Percentiles rank a stretch among this genome's conserved stretches.
Conservation (phyloP, 1,139 yeast genomes). For the Hansenula anomala region DNA sequence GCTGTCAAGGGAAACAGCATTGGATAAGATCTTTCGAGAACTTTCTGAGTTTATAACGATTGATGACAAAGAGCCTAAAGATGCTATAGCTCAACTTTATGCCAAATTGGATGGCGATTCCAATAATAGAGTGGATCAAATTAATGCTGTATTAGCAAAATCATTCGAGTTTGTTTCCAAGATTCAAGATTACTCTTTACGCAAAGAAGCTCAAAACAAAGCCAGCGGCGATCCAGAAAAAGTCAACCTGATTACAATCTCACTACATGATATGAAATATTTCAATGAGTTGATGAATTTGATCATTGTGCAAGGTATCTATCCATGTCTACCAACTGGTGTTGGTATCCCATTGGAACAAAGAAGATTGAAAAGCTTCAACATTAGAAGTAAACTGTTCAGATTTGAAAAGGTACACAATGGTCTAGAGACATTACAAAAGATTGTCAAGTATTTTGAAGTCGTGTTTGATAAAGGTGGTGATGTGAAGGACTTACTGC, state of each 20-base stretch:
- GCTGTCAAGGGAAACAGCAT: slow-evolving; percentile 27
- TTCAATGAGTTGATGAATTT: slow-evolving; percentile 61
- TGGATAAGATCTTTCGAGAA: slow-evolving; percentile 29
- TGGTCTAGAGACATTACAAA: slow-evolving; percentile 10
- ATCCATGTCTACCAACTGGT: slow-evolving; percentile 51
- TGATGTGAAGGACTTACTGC: slow-evolving; percentile 51
- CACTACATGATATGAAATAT: slow-evolving; percentile 78
- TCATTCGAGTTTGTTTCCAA: slow-evolving; percentile 9
- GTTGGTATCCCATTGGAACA: slow-evolving; percentile 65
- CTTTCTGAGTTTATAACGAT: slow-evolving; percentile 23
- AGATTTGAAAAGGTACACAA: slow-evolving; percentile 5
- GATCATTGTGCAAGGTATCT: slow-evolving; percentile 66
- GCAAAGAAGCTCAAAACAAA: slow-evolving; percentile 1
- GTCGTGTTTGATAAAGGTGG: slow-evolving; percentile 23
- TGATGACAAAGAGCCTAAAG: slow-evolving; percentile 17
- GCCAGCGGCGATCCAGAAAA: slow-evolving; percentile 17
- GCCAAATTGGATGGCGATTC: slow-evolving; percentile 8
- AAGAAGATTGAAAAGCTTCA: slow-evolving; percentile 48
- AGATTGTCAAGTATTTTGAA: slow-evolving; percentile 7
- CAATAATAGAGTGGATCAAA: not conserved
- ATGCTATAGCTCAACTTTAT: slow-evolving; percentile 19
- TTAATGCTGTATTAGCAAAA: slow-evolving; percentile 3
- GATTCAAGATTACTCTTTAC: slow-evolving; percentile 12
- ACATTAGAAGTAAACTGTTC: slow-evolving; percentile 18
- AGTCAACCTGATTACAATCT: slow-evolving; percentile 55